Base-by-base conservation (phyloP, 768 basidiomycete species). In the Candolleomyces aberdarensis region DNA sequence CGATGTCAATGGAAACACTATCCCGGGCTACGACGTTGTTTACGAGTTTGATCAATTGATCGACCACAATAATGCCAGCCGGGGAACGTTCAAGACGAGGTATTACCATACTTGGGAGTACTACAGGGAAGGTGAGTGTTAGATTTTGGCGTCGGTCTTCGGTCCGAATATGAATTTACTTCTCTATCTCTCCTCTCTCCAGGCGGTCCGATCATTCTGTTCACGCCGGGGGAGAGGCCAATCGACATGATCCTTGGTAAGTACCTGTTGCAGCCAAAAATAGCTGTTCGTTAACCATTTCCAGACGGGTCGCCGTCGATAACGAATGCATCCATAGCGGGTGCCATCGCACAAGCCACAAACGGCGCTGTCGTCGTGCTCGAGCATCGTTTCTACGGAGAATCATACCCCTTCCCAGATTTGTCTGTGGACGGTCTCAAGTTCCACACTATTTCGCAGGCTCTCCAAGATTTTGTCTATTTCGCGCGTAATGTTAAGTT, bases 331-430 rank as follows among this genome's bases (percentile, higher is more conserved):
- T 86, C 84, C 8, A 81, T 90, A 62, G 84, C 80, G 61, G 89
- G 88, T 15, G 75, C 78, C 53, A 84, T 89, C 62, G 76, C 13
- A 19, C 83, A 88, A 66, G 83, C 85, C 68, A 77, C 87, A 59
- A 81, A 81, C 39, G 89, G 85, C 26, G 83, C 83, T 20, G 79
- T 82, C 5, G 75, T 90, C 62, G 73, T 90, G 22, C 61, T 89
- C 32, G 88, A 91, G 65, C 89, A 91, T 66, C 80, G 89, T 26
- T 92, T 86, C 77, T 91, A 85, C 63, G 89, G 89, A 14, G 71
- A 81, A 15, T 90, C 88, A 58, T 91, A 89, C 67, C 89, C 89
- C 4, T 80, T 78, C 53, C 73, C 80, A 22, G 78, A 89, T 69
- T 78, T 91, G 29, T 81, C 75, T 29, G 81, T 80, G 31, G 70